Evolutionary conservation across 208 protist genomes (phyloP), one percentile per base, ranked within the genome.

Genomic region (Trypanosoma conorhini): DNA sequence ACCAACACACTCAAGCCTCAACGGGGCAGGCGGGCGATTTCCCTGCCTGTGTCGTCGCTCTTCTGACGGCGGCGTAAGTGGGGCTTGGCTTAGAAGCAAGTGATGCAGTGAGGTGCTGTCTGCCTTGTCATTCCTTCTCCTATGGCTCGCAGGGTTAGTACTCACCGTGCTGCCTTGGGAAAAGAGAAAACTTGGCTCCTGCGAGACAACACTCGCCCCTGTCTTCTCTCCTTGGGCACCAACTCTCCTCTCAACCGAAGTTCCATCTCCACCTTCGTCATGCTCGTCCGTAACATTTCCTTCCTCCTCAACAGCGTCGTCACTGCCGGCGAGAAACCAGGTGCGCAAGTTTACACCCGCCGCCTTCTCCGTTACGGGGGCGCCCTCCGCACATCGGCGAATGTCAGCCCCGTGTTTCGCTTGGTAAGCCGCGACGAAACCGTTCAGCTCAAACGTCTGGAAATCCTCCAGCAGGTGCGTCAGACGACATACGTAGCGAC

Each of bases 391-490:
- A 13, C 26, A 17, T 40, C 51, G 74, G 19, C 57, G 54, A 35
- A 85, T 28, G 59, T 77, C 57, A 30, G 79, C 79, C 35, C 83
- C 85, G 74, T 88, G 73, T 48, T 67, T 70, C 24, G 42, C 30
- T 61, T 85, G 85, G 54, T 94, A 94, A 22, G 72, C 54, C 15
- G 65, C 62, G 26, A 91, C 67, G 64, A 94, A 94, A 31, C 60
- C 61, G 46, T 81, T 79, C 21, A 94, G 68, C 71, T 94, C 83
- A 51, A 85, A 65, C n/a, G 54, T 66, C 55, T 85, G 82, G 63
- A 89, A 91, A 22, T 73, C 73, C n/a, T 81, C 80, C 50, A 69
- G 57, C 28, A 79, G 66, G 73, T 88, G 76, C 9, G 80, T 76
- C 3, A 94, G 74, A 4, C 88, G 85, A 64, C 86, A 76, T 60